A percentile compares a stretch with the other conserved stretches of the same genome.
These are phyloP conservation scores for Quaeritorhiza haematococci DNA, from an alignment of 371 early-diverging fungal genomes.

Conservation along the genomic window DNA sequence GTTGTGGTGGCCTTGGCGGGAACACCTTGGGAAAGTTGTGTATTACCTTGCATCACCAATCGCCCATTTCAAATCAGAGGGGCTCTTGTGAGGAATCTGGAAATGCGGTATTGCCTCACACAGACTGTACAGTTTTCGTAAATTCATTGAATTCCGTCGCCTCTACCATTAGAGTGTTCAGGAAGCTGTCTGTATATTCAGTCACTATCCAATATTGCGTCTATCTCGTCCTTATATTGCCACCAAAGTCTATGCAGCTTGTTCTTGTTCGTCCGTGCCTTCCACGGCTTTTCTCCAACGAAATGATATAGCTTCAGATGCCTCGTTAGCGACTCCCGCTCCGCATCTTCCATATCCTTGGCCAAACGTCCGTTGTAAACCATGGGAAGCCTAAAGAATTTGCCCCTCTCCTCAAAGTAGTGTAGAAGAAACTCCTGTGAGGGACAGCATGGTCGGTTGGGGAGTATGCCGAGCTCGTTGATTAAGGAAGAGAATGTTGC, in stretches of 20 bases:
- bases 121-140: too few relatives aligned
- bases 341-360: conserved; percentile 2
- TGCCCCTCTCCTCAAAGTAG: conserved; percentile 21
- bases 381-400: conserved; percentile 13
- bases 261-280: conserved; percentile 10
- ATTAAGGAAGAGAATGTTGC: conserved; percentile 16
- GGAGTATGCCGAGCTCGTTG: conserved; percentile 21
- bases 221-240: conserved; percentile 11
- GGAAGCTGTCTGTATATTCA: too few relatives aligned
- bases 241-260: conserved; percentile 22
- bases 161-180: too few relatives aligned
- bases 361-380: conserved; percentile 18
- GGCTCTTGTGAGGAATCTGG: too few relatives aligned
- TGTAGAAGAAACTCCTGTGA: conserved; percentile 28
- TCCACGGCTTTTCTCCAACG: conserved; percentile 29
- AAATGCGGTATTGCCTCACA: too few relatives aligned
- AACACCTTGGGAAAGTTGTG: too few relatives aligned
- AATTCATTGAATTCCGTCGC: too few relatives aligned
- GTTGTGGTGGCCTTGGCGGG: too few relatives aligned
- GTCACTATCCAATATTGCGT: too few relatives aligned
- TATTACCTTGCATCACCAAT: too few relatives aligned
- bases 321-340: neutral
- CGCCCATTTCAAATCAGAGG: too few relatives aligned
- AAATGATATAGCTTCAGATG: conserved; percentile 21
- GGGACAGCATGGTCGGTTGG: conserved; percentile 31